A percentile compares a stretch with the other conserved stretches of the same genome.
Evolutionary conservation across 1,139 yeast species (phyloP).

Genomic region (Magnusiomyces fungicola): DNA sequence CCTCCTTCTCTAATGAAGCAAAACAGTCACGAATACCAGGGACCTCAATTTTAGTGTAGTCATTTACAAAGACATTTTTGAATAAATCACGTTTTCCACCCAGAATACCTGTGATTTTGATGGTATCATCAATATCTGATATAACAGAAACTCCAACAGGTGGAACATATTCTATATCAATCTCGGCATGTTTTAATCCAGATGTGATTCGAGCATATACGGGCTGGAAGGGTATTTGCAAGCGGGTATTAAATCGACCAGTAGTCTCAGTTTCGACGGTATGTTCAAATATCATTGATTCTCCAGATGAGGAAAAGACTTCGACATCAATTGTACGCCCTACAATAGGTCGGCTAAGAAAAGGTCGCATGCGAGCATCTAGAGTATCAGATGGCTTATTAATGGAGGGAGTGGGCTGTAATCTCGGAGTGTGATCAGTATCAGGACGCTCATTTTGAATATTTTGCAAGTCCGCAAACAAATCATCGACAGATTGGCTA

Average conservation of each 20-base stretch:
- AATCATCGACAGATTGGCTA: neutral
- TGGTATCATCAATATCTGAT: conserved; percentile 92
- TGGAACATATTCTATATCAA: conserved; percentile 20
- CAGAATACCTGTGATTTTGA: conserved; percentile 80
- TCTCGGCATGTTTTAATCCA: conserved; percentile 9
- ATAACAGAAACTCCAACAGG: conserved; percentile 62
- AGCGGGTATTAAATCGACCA: conserved; percentile 34
- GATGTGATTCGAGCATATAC: conserved; percentile 3
- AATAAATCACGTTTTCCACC: conserved; percentile 81
- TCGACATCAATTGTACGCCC: conserved; percentile 15
- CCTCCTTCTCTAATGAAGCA: conserved; percentile 32
- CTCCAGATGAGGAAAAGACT: conserved; percentile 5
- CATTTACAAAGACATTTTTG: conserved; percentile 64
- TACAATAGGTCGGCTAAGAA: conserved; percentile 18
- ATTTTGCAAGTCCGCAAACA: neutral
- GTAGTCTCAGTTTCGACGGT: conserved; percentile 24
- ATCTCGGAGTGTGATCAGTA: neutral
- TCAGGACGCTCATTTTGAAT: neutral
- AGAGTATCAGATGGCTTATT: neutral
- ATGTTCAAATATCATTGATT: conserved; percentile 9
- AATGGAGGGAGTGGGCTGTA: conserved; percentile 6
- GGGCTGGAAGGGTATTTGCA: conserved; percentile 26
- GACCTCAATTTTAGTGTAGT: conserved; percentile 57
- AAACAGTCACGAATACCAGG: conserved; percentile 74
- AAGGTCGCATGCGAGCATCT: conserved; percentile 18